These are phyloP conservation scores for Arabis hirsuta DNA, from an alignment of 345 rosid genomes.

Conservation along the genomic window DNA sequence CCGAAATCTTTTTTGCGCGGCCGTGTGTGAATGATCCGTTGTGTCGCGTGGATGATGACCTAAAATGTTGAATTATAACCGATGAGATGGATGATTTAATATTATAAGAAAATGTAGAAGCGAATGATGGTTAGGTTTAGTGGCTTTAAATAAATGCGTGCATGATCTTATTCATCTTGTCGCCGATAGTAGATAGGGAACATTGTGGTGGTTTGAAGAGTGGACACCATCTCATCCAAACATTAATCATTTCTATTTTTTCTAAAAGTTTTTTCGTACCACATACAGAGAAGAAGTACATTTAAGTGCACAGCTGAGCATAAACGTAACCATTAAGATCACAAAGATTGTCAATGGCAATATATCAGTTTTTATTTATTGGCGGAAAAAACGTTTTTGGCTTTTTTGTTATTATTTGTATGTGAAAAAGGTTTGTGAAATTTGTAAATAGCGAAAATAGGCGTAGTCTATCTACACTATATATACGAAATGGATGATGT, in stretches of 20 bases:
- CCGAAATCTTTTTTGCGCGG: not conserved
- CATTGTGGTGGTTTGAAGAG: slow-evolving; percentile 40
- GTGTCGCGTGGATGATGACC: slow-evolving; percentile 20
- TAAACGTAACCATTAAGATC: slow-evolving; percentile 16
- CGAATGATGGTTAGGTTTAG: slow-evolving; percentile 32
- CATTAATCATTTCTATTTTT: slow-evolving; percentile 5
- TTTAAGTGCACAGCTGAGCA: not conserved
- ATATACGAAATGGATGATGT: slow-evolving; percentile 2
- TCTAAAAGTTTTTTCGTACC: slow-evolving; percentile 30
- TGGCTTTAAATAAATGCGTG: slow-evolving; percentile 38
- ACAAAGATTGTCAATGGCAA: slow-evolving; percentile 1
- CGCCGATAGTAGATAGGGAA: slow-evolving; percentile 28
- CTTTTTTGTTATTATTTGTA: too few relatives aligned
- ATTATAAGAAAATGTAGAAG: slow-evolving; percentile 10
- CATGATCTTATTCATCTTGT: slow-evolving; percentile 36
- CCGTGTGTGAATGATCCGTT: slow-evolving; percentile 21
- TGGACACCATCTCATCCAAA: slow-evolving; percentile 44
- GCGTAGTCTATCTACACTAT: not conserved
- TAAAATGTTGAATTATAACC: not conserved
- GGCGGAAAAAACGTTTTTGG: not conserved
- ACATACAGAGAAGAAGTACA: slow-evolving; percentile 25
- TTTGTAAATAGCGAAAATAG: too few relatives aligned
- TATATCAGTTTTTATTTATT: too few relatives aligned
- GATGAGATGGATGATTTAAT: slow-evolving; percentile 15
- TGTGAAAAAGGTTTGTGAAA: too few relatives aligned